A percentile compares a stretch with the other conserved stretches of the same genome.
These are phyloP conservation scores for Silene conica DNA, from an alignment of 148 eudicot genomes.

Conservation along the genomic window DNA sequence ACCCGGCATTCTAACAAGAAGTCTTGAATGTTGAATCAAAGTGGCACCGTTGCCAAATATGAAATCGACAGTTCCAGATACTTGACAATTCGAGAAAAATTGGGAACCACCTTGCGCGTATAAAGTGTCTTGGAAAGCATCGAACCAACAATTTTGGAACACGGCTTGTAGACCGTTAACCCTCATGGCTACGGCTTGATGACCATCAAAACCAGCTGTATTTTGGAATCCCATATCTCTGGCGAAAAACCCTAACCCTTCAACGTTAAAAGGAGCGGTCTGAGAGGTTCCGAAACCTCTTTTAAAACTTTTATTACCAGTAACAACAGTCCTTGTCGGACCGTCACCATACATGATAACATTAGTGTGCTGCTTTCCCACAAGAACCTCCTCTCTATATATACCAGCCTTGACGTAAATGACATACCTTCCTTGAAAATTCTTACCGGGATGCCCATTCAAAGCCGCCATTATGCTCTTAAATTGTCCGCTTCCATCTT, in stretches of 20 bases:
- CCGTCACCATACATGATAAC: constrained; percentile 64
- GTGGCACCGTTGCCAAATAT: constrained; percentile 46
- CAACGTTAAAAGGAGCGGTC: constrained; percentile 34
- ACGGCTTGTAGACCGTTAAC: constrained; percentile 33
- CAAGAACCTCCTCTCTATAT: constrained; percentile 37
- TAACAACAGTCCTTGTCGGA: constrained; percentile 36
- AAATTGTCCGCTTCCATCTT: constrained; percentile 53
- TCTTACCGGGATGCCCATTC: constrained; percentile 31
- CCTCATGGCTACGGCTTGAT: constrained; percentile 58
- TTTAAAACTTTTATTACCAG: constrained; percentile 31
- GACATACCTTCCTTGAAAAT: constrained; percentile 30
- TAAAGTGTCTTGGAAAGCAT: constrained; percentile 60
- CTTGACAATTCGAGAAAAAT: constrained; percentile 50
- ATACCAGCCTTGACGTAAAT: constrained; percentile 54
- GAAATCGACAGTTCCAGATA: constrained; percentile 59
- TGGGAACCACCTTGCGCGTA: constrained; percentile 47
- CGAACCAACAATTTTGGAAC: constrained; percentile 43
- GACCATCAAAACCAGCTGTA: constrained; percentile 49
- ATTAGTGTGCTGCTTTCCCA: constrained; percentile 31
- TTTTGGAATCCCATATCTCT: constrained; percentile 46
- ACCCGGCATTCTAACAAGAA: constrained; percentile 31
- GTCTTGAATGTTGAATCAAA: constrained; percentile 33
- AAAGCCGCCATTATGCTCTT: constrained; percentile 42
- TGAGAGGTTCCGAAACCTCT: constrained; percentile 20
- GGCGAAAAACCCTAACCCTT: constrained; percentile 37